These are phyloP conservation scores for Ceratocystis smalleyi DNA, from an alignment of 2,329 filamentous ascomycete genomes.

Conservation along the genomic window DNA sequence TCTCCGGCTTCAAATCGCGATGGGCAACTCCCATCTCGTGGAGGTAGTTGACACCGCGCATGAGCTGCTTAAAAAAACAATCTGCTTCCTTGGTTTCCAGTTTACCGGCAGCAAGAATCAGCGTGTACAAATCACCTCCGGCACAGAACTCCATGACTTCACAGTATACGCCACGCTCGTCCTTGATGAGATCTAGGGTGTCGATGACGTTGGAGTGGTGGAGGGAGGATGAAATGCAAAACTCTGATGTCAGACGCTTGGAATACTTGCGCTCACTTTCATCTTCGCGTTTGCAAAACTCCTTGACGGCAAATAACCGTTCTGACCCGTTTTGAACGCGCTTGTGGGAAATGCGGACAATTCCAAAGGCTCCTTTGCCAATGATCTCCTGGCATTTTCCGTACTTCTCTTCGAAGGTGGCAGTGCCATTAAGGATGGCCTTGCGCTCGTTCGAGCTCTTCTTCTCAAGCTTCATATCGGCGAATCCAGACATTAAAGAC, in stretches of 20 bases:
- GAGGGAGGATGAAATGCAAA: slow-evolving; percentile 93
- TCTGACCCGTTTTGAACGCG: slow-evolving; percentile 71
- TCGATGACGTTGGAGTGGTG: slow-evolving; percentile 97
- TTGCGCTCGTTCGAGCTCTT: slow-evolving; percentile 16
- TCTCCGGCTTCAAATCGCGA: slow-evolving; percentile 91
- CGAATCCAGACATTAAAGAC: slow-evolving; percentile 89
- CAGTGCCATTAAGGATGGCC: slow-evolving; percentile 45
- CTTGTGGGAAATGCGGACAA: slow-evolving; percentile 96
- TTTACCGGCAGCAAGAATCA: slow-evolving; percentile 80
- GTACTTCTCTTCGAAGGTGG: slow-evolving; percentile 82
- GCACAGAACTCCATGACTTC: slow-evolving; percentile 99
- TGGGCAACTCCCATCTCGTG: slow-evolving; percentile 99
- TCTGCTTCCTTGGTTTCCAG: slow-evolving; percentile 86
- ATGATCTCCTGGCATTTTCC: slow-evolving; percentile 97
- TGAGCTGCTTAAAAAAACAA: slow-evolving; percentile 97
- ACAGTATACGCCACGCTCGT: slow-evolving; percentile 93
- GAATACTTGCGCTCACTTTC: slow-evolving; percentile 96
- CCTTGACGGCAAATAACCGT: slow-evolving; percentile 93
- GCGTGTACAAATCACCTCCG: slow-evolving; percentile 85
- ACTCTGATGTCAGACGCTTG: slow-evolving; percentile 91
- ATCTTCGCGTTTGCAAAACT: slow-evolving; percentile 85
- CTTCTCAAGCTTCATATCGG: slow-evolving; percentile 53
- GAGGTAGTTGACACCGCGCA: slow-evolving; percentile 97
- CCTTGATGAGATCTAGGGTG: slow-evolving; percentile 85
- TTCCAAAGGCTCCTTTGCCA: slow-evolving; percentile 88